Evolutionary conservation across 2,329 filamentous ascomycete species (phyloP), one percentile per base, ranked within the genome.

Genomic region (Colletotrichum tamarilloi): DNA sequence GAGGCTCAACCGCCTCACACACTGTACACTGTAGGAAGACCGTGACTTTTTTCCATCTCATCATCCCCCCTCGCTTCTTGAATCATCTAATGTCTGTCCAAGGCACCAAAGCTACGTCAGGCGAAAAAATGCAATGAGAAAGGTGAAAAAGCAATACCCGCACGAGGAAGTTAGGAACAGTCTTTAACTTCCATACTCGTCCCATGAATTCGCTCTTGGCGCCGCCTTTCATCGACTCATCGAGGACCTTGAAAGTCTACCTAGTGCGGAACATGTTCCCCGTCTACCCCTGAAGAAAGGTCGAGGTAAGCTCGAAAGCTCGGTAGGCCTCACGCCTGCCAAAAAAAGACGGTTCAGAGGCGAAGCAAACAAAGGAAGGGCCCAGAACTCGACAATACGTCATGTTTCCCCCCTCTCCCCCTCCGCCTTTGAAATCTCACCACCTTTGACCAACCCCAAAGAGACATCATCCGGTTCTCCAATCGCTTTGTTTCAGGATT

Each of bases 401-500:
- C 62, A 65, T 57, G 62, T 55, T n/a, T 56, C 24, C 22, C 53
- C 22, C 22, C 22, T 28, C 22, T 28, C 62, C 62, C 32, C 9
- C 28, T 30, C 16, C 16, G 32, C 32, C 52, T 16, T 26, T 38
- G 9, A 6, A 11, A 22, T 53, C 28, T 63, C 52, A 46, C 32
- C 28, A 55, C 62, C 62, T 53, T 28, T 5, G 38, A 28, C 46
- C 26, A 32, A 32, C 60, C 19, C 4, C 4, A 65, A 8, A 24
- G 30, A 64, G 32, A 65, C 49, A n/a, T 55, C 49, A 22, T 65
- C 62, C 62, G 52, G 32, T 65, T 65, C 62, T 65, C 52, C 19
- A 57, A 22, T 57, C 16, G 62, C 52, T 57, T 65, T 65, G 62
- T 65, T 65, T 65, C 62, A 65, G 22, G 35, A 24, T 30, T 65